These are phyloP conservation scores for Asterochloris erici DNA, from an alignment of 139 green algal species.

Conservation along the genomic window DNA sequence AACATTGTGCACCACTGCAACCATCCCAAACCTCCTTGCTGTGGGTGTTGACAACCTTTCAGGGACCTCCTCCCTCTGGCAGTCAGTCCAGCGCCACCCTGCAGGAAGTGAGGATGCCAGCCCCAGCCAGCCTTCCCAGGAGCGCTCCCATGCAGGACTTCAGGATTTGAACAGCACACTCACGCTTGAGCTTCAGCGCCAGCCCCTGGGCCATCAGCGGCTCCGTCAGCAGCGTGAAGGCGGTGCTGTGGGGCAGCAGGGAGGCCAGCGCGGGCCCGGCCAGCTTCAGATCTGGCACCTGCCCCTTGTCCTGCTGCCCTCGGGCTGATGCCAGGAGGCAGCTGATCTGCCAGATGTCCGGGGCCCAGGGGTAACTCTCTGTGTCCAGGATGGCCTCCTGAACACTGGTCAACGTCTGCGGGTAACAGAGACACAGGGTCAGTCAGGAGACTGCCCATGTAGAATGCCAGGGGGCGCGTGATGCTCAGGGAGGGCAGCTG, in stretches of 20 bases:
- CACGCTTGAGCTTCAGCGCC: conserved; percentile 12
- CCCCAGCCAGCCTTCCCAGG: not conserved
- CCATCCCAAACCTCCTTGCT: not conserved
- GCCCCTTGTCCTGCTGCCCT: not conserved
- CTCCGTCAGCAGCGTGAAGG: conserved; percentile 15
- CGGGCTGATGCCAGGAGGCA: not conserved
- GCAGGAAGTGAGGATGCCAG: not conserved
- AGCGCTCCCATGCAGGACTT: not conserved
- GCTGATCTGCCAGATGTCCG: conserved; percentile 24
- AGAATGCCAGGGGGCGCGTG: no score
- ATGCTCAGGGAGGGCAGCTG: no score
- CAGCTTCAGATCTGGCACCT: conserved; percentile 3
- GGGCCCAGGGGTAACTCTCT: conserved; percentile 14
- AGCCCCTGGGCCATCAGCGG: conserved; percentile 13
- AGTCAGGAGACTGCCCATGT: no score
- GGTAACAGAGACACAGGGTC: not conserved
- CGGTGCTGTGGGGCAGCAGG: conserved; percentile 16
- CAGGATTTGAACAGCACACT: not conserved
- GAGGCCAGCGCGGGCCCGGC: not conserved
- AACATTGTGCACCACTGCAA: not conserved
- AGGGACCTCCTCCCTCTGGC: not conserved
- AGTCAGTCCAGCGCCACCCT: not conserved
- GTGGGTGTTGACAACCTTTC: not conserved
- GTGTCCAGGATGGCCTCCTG: conserved; percentile 19
- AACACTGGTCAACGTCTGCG: conserved; percentile 13